Percentiles rank a stretch among this genome's conserved stretches.
Evolutionary conservation across 306 rosid species (phyloP).

Genomic region (Dryas drummondii): DNA sequence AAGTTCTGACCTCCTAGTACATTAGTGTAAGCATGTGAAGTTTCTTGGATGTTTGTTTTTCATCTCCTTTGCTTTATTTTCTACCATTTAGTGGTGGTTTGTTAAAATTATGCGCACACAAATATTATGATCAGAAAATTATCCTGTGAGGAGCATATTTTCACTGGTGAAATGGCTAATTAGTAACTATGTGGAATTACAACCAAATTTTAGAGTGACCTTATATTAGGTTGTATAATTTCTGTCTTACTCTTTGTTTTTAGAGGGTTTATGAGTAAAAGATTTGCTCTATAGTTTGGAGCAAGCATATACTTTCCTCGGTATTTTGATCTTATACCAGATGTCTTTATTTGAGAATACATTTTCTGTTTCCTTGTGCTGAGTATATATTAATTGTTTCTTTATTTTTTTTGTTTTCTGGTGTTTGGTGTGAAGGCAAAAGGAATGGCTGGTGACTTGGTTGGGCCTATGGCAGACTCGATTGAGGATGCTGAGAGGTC

Average conservation of each 20-base stretch:
- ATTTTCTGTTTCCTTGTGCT: constrained; percentile 6
- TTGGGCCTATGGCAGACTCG: constrained; percentile 45
- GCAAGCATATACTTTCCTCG: background rate
- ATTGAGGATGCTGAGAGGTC: constrained; percentile 49
- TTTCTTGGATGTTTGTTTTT: background rate
- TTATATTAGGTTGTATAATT: background rate
- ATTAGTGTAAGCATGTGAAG: background rate
- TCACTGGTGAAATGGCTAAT: background rate
- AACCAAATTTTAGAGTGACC: too few relatives aligned
- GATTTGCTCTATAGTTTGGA: background rate
- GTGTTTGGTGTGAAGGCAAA: constrained; percentile 47
- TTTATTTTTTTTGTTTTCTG: background rate
- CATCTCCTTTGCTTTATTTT: background rate
- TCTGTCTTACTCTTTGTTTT: background rate
- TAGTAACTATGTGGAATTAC: too few relatives aligned
- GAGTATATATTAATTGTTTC: background rate
- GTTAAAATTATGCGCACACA: background rate
- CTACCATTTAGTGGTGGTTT: background rate
- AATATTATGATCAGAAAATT: background rate
- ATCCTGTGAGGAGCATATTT: background rate
- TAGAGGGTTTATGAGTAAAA: background rate
- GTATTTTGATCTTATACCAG: background rate
- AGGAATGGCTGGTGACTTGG: constrained; percentile 51
- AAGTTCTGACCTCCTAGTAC: constrained; percentile 2
- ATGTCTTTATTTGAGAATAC: background rate